Base-by-base conservation (phyloP, 345 rosid genomes). In the Noccaea caerulescens region DNA sequence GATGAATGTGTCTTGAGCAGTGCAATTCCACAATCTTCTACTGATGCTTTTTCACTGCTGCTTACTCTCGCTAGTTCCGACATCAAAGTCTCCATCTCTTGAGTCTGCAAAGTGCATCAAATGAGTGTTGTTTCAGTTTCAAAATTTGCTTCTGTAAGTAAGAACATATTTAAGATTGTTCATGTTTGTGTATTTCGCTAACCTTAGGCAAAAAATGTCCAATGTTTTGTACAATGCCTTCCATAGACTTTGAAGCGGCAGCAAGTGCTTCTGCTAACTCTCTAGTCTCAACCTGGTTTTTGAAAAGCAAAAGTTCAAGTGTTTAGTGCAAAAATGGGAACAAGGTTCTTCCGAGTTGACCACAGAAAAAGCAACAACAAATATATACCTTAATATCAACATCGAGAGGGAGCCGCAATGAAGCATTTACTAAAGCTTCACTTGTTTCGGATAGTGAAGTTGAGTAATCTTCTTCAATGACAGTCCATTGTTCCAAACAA, bases 51-150 rank as follows among this genome's bases (percentile, higher is more conserved):
- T 78, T 93, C 96, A 5, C 72, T 69, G 33, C 82, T 84, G 55
- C 74, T 79, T 75, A 88, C 85, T 73, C 86, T 84, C 10, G 93
- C 96, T 60, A 93, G 62, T 71, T 93, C 92, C 20, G 92, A 90
- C 12, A 87, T 39, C 82, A 84, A 76, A 18, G 53, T 71, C 68
- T 93, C 96, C 77, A 84, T 73, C 69, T 86, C 88, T 70, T 82
- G 79, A 10, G 92, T 90, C 96, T 93, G 87, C 84, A 80, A 10
- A 12, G 7, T 4, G 52, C 25, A 68, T 53, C 38, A 20, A 52
- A 10, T 3, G 36, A 20, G 27, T 64, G 27, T 64, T 78, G 49
- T 20, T 12, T 25, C 50, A 53, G 30, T 62, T 49, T 14, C 69
- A 39, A 33, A 8, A 14, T 49, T 10, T 45, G 43, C 20, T 53